These are phyloP conservation scores for Ophioceras dolichostomum DNA, from an alignment of 2,329 filamentous ascomycete species.

Conservation along the genomic window DNA sequence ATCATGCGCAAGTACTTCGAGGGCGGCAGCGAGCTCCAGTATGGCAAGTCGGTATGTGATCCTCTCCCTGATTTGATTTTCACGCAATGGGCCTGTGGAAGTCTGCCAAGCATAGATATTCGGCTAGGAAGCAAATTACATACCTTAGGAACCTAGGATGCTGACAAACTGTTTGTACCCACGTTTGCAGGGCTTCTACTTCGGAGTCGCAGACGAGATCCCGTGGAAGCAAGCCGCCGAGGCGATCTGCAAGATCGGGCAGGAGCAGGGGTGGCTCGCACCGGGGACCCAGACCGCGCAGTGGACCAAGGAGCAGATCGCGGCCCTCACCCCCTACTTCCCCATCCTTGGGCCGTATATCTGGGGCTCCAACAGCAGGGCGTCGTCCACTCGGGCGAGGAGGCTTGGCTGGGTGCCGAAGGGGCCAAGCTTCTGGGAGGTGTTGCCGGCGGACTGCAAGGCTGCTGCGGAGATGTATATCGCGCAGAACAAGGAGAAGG, in stretches of 20 bases:
- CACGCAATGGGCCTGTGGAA: background rate
- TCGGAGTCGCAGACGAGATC: background rate
- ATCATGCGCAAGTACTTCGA: constrained; percentile 1
- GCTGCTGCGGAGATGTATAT: background rate
- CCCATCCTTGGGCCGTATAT: background rate
- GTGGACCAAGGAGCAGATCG: background rate
- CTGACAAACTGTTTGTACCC: background rate
- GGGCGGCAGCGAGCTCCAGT: background rate
- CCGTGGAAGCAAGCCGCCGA: constrained; percentile 1
- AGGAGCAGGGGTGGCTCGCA: constrained; percentile 2
- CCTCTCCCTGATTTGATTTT: background rate
- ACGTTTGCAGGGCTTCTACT: background rate
- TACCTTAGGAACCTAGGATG: background rate
- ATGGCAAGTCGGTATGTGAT: background rate
- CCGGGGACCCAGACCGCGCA: background rate
- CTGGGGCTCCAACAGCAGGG: constrained; percentile 1
- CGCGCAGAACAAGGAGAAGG: too few relatives aligned
- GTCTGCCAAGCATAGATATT: too few relatives aligned
- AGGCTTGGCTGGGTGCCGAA: constrained; percentile 4
- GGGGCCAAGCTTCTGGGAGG: constrained; percentile 11
- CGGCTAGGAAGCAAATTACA: too few relatives aligned
- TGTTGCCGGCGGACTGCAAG: constrained; percentile 7
- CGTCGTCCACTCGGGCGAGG: background rate
- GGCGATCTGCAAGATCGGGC: constrained; percentile 1
- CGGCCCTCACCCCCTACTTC: background rate